Base-by-base conservation (phyloP, 768 basidiomycete species). In the Fomitopsis pulvina region DNA sequence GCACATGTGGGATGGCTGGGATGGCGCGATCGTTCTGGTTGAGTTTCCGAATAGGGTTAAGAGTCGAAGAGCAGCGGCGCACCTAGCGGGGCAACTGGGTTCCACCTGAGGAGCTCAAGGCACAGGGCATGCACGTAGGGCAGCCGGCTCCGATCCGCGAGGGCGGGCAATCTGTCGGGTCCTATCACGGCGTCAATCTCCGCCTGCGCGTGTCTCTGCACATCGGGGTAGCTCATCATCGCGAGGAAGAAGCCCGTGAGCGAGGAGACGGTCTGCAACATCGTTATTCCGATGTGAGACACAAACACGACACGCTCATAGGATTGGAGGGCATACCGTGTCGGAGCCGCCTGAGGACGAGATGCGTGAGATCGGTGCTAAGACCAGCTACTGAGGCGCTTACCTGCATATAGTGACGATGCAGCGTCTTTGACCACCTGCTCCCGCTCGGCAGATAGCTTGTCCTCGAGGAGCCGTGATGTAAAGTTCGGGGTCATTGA, bases 401-500 rank as follows among this genome's bases (percentile, higher is more conserved):
- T 27, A 55, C 59, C 56, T 21, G 55, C 48, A 21, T 60, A 57
- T 28, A 63, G 34, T 7, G 65, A 61, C 12, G 55, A 50, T 18
- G 64, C 71, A 32, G 81, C 78, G 80, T 83, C 84, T 61, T 83
- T 86, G 51, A 87, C 68, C 52, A 79, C 75, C 45, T 73, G 66
- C 51, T 85, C 81, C 51, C 83, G 80, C 51, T 83, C 78, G 3
- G 66, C 63, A 41, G 65, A 75, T 26, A 80, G 58, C 57, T 74
- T 77, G 21, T 66, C 71, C 55, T 84, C 74, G 24, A 86, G 71
- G 49, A 81, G 62, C 24, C 71, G 69, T 21, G 81, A 81, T 1
- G 78, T 75, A 60, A 81, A 84, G 6, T 82, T 86, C 14, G 70
- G 60, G 20, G 70, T 62, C 20, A 76, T 77, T n/a, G 70, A 75